Evolutionary conservation across 257 asterid species (phyloP).

Genomic region (Primulina tabacum): DNA sequence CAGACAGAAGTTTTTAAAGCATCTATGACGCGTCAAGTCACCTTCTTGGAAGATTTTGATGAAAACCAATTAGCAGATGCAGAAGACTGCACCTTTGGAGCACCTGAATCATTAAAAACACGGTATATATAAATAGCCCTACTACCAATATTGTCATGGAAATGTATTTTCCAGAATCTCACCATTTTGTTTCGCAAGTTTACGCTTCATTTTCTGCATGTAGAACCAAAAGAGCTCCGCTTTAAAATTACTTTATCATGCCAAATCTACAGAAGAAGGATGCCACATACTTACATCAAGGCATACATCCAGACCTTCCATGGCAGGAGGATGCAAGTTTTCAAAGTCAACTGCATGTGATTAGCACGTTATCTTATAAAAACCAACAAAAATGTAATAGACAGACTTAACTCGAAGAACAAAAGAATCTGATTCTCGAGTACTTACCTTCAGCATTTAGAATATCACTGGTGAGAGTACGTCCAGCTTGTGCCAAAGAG

Average conservation of each 20-base stretch:
- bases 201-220: constrained; percentile 65
- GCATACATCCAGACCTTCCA: constrained; percentile 82
- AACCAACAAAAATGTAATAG: background rate
- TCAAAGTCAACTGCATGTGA: constrained; percentile 73
- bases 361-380: constrained; percentile 16
- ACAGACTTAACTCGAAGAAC: background rate
- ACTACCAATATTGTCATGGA: background rate
- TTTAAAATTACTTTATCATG: background rate
- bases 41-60: constrained; percentile 86
- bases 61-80: constrained; percentile 88
- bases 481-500: constrained; percentile 87
- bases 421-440: constrained; percentile 15
- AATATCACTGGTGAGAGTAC: constrained; percentile 46
- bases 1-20: constrained; percentile 17
- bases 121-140: constrained; percentile 11
- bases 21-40: constrained; percentile 22
- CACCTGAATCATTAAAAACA: constrained; percentile 46
- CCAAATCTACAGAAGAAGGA: constrained; percentile 8
- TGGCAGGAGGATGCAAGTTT: constrained; percentile 64
- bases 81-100: constrained; percentile 52
- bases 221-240: constrained; percentile 5
- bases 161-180: constrained; percentile 26
- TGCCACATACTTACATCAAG: constrained; percentile 57
- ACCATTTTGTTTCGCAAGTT: constrained; percentile 66
- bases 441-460: constrained; percentile 57